phyloP scores from a whole-genome alignment of 2,329 filamentous ascomycete species.

The Myriangium duriaei region DNA sequence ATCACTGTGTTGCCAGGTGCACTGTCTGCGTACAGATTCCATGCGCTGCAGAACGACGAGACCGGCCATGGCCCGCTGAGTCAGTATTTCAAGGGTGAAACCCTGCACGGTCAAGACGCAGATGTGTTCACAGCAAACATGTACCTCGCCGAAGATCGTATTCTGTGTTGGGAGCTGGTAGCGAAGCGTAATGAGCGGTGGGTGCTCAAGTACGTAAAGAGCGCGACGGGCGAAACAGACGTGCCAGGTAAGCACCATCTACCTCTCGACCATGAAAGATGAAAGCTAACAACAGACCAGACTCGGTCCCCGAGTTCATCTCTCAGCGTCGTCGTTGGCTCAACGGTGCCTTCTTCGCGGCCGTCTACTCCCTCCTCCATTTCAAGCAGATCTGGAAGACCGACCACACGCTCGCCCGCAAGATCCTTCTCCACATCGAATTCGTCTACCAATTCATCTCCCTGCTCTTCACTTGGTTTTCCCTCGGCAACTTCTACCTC shows the following conservation, averaged over 20 bases:
- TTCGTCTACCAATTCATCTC: conserved; percentile 91
- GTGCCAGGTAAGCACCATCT: conserved; percentile 65
- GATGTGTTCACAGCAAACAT: conserved; percentile 97
- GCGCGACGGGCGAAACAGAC: conserved; percentile 92
- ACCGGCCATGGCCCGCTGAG: conserved; percentile 89
- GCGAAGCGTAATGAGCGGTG: conserved; percentile 89
- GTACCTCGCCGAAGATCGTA: conserved; percentile 83
- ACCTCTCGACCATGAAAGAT: too few relatives aligned
- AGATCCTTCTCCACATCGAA: conserved; percentile 85
- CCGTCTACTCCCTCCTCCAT: conserved; percentile 92
- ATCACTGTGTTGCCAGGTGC: conserved; percentile 95
- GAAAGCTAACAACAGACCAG: conserved; percentile 30
- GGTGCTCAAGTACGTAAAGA: conserved; percentile 97
- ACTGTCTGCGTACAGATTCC: conserved; percentile 87
- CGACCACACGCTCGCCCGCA: conserved; percentile 80
- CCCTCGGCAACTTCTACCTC: conserved; percentile 93
- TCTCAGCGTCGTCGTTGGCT: conserved; percentile 94
- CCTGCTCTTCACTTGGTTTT: conserved; percentile 93
- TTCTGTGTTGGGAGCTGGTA: conserved; percentile 87
- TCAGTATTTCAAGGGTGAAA: conserved; percentile 99
- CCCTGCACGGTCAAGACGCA: conserved; percentile 85
- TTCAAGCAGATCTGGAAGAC: conserved; percentile 87
- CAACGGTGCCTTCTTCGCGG: conserved; percentile 96
- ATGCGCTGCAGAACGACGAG: conserved; percentile 91
- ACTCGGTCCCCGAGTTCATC: conserved; percentile 90